Evolutionary conservation across 192 early-diverging fungal species (phyloP).

Genomic region (Backusella psychrophila): DNA sequence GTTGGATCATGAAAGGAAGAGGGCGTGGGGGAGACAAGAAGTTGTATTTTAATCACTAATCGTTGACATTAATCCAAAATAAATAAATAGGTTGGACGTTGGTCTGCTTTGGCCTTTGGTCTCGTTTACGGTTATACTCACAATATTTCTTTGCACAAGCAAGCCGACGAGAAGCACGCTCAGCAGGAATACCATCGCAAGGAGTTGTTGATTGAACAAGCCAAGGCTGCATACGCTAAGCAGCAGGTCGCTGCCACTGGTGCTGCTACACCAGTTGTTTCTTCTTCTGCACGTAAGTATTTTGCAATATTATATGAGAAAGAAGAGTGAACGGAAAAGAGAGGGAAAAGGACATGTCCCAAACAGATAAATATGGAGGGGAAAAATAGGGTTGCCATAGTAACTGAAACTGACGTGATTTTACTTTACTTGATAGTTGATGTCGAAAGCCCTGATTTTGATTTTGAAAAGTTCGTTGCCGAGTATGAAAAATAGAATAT

Average conservation of each 20-base stretch:
- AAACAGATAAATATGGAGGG: background rate
- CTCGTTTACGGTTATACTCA: conserved; percentile 56
- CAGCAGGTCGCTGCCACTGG: conserved; percentile 46
- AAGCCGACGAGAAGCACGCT: conserved; percentile 43
- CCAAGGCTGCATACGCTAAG: conserved; percentile 72
- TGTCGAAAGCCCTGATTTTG: conserved; percentile 56
- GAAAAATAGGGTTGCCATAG: too few relatives aligned
- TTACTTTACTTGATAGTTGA: conserved; percentile 28
- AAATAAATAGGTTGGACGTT: conserved; percentile 50
- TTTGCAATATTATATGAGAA: background rate
- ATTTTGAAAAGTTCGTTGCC: conserved; percentile 55
- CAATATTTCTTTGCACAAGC: conserved; percentile 46
- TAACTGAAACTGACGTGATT: conserved; percentile 8
- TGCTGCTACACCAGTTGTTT: background rate
- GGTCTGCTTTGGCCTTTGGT: conserved; percentile 55
- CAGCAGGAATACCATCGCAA: conserved; percentile 48
- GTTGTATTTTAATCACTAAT: background rate
- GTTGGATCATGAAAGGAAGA: background rate
- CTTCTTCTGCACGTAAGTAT: conserved; percentile 1
- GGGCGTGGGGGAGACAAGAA: background rate
- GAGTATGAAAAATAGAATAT: conserved; percentile 25
- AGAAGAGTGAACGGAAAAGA: background rate
- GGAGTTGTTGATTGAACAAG: conserved; percentile 71
- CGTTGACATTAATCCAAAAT: background rate
- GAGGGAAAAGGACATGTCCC: background rate